Evolutionary conservation across 441 rosid species (phyloP), one percentile per base, ranked within the genome.

Genomic region (Mallotus repandus): DNA sequence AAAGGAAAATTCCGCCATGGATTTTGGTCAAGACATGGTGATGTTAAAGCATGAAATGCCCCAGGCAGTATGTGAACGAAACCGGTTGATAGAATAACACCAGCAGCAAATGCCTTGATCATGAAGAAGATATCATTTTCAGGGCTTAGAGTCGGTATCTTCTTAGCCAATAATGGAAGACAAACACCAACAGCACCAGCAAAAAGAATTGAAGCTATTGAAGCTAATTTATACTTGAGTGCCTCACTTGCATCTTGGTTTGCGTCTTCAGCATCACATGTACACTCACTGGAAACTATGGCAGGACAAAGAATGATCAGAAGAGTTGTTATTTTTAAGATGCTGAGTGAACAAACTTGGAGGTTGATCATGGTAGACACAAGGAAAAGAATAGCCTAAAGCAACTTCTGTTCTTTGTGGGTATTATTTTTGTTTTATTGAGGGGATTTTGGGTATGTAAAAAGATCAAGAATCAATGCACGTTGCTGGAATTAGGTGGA

Each of bases 51-150:
- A 43, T 84, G 83, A 57, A 82, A 87, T 2, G 91, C 91, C 9
- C 88, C 91, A 0, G 93, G 95, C 35, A 91, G 83, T 25, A 89
- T 85, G 78, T 91, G 97, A 50, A 91, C 76, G 71, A 89, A 85
- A 15, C 88, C 90, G 0, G 93, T 88, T 1, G 90, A 74, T 8
- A 89, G 72, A 41, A 91, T 87, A 9, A 89, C 90, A 4, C 97
- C 91, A 0, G 90, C 93, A 4, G 91, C 90, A 45, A 89, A 88
- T 2, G 90, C 93, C 77, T 89, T 91, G 57, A 89, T 73, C n/a
- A 88, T 46, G 80, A 89, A 86, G 81, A 89, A 91, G 14, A 88
- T 53, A 14, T 79, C 82, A 32, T 81, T 84, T 7, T 86, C 93
- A 2, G 91, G 90, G 19, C 70, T 57, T 2, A 88, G 59, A 5